Evolutionary conservation across 768 basidiomycete species (phyloP), one percentile per base, ranked within the genome.

Genomic region (Exsudoporus frostii): DNA sequence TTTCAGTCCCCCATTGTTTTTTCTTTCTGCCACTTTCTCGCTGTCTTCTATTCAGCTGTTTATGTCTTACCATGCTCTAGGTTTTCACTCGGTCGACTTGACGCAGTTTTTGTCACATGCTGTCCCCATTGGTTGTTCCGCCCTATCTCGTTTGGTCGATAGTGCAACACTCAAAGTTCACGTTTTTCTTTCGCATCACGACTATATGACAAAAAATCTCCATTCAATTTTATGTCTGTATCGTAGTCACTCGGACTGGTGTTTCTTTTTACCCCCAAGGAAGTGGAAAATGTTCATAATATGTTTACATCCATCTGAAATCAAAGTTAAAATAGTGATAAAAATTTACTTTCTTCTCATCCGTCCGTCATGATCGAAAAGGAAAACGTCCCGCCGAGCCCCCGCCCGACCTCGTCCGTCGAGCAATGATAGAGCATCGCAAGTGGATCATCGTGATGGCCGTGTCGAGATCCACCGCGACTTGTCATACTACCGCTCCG

Each of bases 121-220:
- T 65, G 57, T 56, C 54, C 30, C 51, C 51, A 39, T 52, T 56
- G 48, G 39, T 59, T 58, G 50, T 56, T 55, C 24, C 47, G 20
- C 40, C 29, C 37, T 44, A 52, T 47, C 48, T 40, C 27, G 39
- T 58, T 48, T 38, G 45, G 51, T 50, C 25, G 27, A 24, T 36
- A 15, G 20, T 32, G 27, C 56, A 44, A 45, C 40, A 20, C 37
- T 24, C 48, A 45, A 15, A 25, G 20, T 34, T 19, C 45, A 34
- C 36, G 7, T 34, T 44, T 36, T 29, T 13, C 15, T 19, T 37
- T 63, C 53, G 50, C 55, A 52, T 50, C 55, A 42, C 43, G 19
- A 36, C 48, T 53, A 67, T 68, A 67, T 62, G 65, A 53, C 59
- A 61, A 64, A 64, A 65, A 66, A 66, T 68, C 51, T 61, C 50